phyloP scores from a whole-genome alignment of 306 rosid genomes.

The Cicer chorassanicum region DNA sequence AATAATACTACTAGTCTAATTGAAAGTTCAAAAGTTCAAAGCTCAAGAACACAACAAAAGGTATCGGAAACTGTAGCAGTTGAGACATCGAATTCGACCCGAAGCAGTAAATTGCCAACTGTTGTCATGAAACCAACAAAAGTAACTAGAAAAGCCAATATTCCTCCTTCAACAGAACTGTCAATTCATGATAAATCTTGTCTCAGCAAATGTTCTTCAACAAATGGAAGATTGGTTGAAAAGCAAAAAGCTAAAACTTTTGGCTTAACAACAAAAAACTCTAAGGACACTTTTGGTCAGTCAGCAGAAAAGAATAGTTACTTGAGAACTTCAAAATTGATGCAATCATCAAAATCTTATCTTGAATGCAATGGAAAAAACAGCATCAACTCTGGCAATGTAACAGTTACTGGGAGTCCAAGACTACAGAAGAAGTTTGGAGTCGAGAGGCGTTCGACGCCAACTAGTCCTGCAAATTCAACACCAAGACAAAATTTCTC shows the following conservation, averaged over 20 bases:
- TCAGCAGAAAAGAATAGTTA: conserved; percentile 48
- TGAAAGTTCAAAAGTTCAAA: conserved; percentile 53
- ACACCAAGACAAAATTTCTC: conserved; percentile 56
- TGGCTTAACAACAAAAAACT: conserved; percentile 46
- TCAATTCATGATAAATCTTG: conserved; percentile 47
- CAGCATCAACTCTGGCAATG: conserved; percentile 42
- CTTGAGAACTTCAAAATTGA: conserved; percentile 49
- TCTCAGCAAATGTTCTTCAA: conserved; percentile 44
- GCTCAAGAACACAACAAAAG: conserved; percentile 51
- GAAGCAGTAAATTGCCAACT: conserved; percentile 53
- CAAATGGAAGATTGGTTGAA: conserved; percentile 54
- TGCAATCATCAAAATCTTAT: conserved; percentile 48
- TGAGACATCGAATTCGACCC: conserved; percentile 49
- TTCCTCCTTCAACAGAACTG: conserved; percentile 42
- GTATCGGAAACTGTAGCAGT: conserved; percentile 34
- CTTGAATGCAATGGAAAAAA: conserved; percentile 48
- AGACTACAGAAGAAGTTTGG: conserved; percentile 62
- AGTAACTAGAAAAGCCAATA: conserved; percentile 50
- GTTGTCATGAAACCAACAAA: conserved; percentile 68
- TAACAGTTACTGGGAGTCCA: conserved; percentile 60
- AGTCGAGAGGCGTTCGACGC: conserved; percentile 67
- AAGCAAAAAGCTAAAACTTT: conserved; percentile 48
- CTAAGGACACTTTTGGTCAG: conserved; percentile 47
- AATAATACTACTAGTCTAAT: conserved; percentile 34
- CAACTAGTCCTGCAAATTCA: conserved; percentile 49